Conservation (phyloP, 345 rosid genomes). For the Aegle marmelos region DNA sequence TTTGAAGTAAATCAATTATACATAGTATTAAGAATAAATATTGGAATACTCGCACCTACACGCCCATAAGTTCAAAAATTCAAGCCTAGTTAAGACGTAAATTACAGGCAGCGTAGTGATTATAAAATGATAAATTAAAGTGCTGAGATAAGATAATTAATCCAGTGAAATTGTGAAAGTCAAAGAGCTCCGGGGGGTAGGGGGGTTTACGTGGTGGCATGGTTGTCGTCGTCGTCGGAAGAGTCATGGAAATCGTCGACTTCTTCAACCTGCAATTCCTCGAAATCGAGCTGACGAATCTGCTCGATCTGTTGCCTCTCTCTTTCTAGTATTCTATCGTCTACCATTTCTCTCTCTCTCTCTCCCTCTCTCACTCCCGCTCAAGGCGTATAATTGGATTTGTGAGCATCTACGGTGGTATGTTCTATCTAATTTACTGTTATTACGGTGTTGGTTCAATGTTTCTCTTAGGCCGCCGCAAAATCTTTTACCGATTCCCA, state of each 20-base stretch:
- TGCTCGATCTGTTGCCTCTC: constrained; percentile 90
- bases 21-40: not conserved
- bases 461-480: not conserved
- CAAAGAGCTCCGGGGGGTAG: not conserved
- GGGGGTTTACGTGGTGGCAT: constrained; percentile 28
- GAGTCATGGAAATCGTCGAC: constrained; percentile 54
- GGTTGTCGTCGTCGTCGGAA: constrained; percentile 58
- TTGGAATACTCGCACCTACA: not conserved
- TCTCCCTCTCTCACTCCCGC: not conserved
- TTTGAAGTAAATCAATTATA: not conserved
- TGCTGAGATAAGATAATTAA: not conserved
- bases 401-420: not conserved
- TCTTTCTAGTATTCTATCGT: constrained; percentile 46
- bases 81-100: no score
- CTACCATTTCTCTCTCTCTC: constrained; percentile 39
- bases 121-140: not conserved
- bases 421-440: no score
- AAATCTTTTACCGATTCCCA: not conserved
- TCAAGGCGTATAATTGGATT: not conserved
- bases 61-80: not conserved
- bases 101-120: not conserved
- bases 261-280: constrained; percentile 86
- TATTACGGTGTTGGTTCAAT: no score
- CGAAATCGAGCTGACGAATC: constrained; percentile 79
- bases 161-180: not conserved